Conservation (phyloP, 352 stramenopile species). For the Peronospora farinosa region DNA sequence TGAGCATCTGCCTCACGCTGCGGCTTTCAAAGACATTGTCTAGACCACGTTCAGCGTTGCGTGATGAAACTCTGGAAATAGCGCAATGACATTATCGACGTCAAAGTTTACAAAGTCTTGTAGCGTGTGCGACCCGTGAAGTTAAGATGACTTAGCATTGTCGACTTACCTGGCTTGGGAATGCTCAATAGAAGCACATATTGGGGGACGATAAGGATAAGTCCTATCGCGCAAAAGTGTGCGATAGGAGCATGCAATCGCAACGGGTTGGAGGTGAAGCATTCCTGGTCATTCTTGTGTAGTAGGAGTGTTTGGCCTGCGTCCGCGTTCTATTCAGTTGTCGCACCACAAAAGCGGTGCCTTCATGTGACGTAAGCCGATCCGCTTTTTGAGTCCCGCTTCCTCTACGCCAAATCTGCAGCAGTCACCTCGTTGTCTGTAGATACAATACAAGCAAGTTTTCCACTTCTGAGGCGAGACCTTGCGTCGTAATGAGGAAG, state of each 20-base stretch:
- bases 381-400: slow-evolving; percentile 1
- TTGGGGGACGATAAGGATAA: slow-evolving; percentile 34
- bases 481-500: slow-evolving; percentile 40
- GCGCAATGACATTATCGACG: slow-evolving; percentile 69
- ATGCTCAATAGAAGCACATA: slow-evolving; percentile 69
- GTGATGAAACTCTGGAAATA: slow-evolving; percentile 77
- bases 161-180: slow-evolving; percentile 63
- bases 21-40: slow-evolving; percentile 46
- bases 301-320: slow-evolving; percentile 46
- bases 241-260: slow-evolving; percentile 64
- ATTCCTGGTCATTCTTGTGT: slow-evolving; percentile 47
- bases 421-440: slow-evolving; percentile 28
- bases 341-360: slow-evolving; percentile 25
- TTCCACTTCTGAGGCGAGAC: slow-evolving; percentile 51
- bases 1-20: slow-evolving; percentile 17
- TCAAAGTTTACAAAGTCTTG: slow-evolving; percentile 83
- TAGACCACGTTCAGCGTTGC: slow-evolving; percentile 73
- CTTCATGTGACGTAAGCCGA: slow-evolving; percentile 16
- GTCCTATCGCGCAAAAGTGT: slow-evolving; percentile 33
- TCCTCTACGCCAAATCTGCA: neutral
- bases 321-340: slow-evolving; percentile 31
- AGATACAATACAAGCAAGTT: slow-evolving; percentile 30
- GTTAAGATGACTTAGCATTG: slow-evolving; percentile 67
- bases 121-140: slow-evolving; percentile 52
- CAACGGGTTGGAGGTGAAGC: slow-evolving; percentile 56